These are phyloP conservation scores for Annona squamosa DNA, from an alignment of 164 flowering plant genomes.

Conservation along the genomic window DNA sequence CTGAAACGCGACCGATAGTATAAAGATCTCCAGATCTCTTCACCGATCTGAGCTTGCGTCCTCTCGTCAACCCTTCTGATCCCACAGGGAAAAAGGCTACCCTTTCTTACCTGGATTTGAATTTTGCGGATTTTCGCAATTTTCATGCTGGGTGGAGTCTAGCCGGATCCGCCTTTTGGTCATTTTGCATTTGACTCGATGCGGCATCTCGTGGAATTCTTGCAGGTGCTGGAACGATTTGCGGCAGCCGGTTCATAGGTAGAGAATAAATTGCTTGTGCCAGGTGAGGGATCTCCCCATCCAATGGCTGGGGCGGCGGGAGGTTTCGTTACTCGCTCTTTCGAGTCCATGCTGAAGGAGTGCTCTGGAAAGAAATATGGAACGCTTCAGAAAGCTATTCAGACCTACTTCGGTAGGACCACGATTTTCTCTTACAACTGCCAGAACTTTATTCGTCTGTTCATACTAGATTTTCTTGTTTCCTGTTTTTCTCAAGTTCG, in stretches of 20 bases:
- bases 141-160: neutral
- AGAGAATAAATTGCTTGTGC: neutral
- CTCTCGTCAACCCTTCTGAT: neutral
- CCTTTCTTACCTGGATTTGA: neutral
- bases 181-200: neutral
- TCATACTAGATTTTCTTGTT: neutral
- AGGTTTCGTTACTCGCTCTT: slow-evolving; percentile 72
- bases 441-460: neutral
- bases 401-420: slow-evolving; percentile 56
- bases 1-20: neutral
- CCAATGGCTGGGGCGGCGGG: slow-evolving; percentile 88
- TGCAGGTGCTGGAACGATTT: neutral
- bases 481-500: neutral
- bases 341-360: slow-evolving; percentile 89
- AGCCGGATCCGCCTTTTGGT: neutral
- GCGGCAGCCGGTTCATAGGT: neutral
- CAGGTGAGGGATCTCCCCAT: neutral
- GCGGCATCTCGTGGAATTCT: neutral
- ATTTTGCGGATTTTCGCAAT: neutral
- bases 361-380: slow-evolving; percentile 64
- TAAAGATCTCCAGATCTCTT: neutral
- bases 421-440: neutral
- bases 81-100: neutral
- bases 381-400: slow-evolving; percentile 64
- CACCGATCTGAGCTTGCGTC: neutral